Evolutionary conservation across 345 rosid genomes (phyloP).

Genomic region (Eucalyptus albens): DNA sequence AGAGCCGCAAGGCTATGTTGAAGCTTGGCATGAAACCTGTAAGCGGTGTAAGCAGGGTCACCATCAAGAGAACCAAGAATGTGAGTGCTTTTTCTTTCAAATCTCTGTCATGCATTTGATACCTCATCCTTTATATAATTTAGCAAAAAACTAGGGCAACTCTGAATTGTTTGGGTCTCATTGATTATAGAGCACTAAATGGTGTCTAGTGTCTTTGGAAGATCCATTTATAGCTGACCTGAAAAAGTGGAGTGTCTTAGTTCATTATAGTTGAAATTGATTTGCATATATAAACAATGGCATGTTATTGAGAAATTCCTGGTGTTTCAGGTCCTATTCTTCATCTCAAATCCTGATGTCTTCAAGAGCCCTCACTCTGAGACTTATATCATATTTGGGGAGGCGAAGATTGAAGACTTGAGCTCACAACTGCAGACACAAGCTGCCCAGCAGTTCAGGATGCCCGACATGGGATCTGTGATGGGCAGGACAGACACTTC

Average conservation of each 20-base stretch:
- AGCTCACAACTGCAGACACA: constrained; percentile 91
- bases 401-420: constrained; percentile 88
- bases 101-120: not conserved
- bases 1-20: constrained; percentile 80
- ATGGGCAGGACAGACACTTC: constrained; percentile 45
- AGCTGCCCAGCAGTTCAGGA: constrained; percentile 82
- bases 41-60: constrained; percentile 65
- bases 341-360: constrained; percentile 79
- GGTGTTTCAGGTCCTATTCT: constrained; percentile 48
- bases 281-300: not conserved
- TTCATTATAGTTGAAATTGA: not conserved
- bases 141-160: not conserved
- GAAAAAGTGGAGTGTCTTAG: not conserved
- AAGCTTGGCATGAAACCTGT: constrained; percentile 87
- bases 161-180: not conserved
- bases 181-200: not conserved
- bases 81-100: constrained; percentile 4
- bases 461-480: constrained; percentile 63
- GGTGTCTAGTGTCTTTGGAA: not conserved
- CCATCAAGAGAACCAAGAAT: constrained; percentile 81
- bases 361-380: constrained; percentile 89
- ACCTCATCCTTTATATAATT: not conserved
- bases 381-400: constrained; percentile 75
- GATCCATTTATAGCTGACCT: not conserved
- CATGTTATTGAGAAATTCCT: not conserved